Percentiles rank a stretch among this genome's conserved stretches.
Evolutionary conservation across 2,329 filamentous ascomycete genomes (phyloP).

Genomic region (Chaetomium sp.): DNA sequence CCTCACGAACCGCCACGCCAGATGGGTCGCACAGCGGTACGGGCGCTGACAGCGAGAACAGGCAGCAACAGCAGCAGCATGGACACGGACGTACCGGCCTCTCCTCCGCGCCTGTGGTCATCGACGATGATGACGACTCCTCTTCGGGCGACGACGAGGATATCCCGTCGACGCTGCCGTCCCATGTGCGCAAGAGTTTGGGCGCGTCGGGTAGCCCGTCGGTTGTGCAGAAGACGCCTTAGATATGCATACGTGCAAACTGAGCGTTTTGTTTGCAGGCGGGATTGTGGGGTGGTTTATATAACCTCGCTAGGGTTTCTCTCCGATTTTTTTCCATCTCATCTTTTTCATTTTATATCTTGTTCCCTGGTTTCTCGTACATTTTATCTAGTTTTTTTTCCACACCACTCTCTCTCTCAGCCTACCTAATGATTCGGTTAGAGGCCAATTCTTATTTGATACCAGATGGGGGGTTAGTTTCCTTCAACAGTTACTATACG

Average conservation of each 20-base stretch:
- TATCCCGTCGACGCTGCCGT: constrained; percentile 30
- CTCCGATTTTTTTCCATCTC: too few relatives aligned
- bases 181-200: constrained; percentile 27
- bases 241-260: too few relatives aligned
- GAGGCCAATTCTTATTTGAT: background rate
- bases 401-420: background rate
- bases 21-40: background rate
- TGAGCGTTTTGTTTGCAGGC: background rate
- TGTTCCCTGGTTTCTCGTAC: too few relatives aligned
- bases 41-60: background rate
- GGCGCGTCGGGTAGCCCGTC: background rate
- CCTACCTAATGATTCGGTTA: background rate
- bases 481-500: too few relatives aligned
- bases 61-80: too few relatives aligned
- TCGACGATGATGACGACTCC: constrained; percentile 19
- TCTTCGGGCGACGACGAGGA: constrained; percentile 29
- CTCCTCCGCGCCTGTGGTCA: constrained; percentile 4
- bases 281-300: background rate
- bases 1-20: constrained; percentile 1
- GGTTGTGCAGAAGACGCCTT: too few relatives aligned
- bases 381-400: background rate
- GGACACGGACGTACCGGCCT: too few relatives aligned
- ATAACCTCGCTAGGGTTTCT: background rate
- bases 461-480: too few relatives aligned
- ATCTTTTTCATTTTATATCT: too few relatives aligned